These are phyloP conservation scores for Boletus calvinii DNA, from an alignment of 1,284 basidiomycete genomes.

Conservation along the genomic window DNA sequence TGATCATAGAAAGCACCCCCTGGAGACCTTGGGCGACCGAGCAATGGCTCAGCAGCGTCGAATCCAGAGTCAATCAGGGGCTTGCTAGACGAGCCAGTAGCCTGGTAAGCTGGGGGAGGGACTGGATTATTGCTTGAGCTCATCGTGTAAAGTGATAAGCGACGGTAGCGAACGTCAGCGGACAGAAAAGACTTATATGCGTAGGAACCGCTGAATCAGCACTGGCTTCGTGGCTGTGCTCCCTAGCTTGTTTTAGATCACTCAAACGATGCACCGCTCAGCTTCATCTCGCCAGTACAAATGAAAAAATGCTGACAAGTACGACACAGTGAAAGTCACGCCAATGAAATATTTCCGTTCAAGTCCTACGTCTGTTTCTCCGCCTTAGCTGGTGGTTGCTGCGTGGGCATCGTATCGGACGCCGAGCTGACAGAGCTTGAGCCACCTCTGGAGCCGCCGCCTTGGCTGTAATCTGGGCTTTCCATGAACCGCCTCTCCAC, in stretches of 20 bases:
- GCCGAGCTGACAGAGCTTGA: conserved; percentile 8
- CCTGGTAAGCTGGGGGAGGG: conserved; percentile 54
- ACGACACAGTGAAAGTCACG: background rate
- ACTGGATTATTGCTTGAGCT: conserved; percentile 43
- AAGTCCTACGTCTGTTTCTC: conserved; percentile 6
- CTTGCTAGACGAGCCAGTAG: conserved; percentile 37
- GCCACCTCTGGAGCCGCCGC: conserved; percentile 4
- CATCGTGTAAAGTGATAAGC: conserved; percentile 28
- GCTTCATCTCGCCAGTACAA: background rate
- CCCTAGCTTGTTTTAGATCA: conserved; percentile 1
- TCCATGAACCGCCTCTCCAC: conserved; percentile 23
- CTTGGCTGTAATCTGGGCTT: conserved; percentile 32
- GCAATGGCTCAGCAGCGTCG: conserved; percentile 45
- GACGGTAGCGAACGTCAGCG: conserved; percentile 4
- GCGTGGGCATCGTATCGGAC: conserved; percentile 16
- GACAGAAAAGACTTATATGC: conserved; percentile 8
- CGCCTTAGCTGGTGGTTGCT: conserved; percentile 4
- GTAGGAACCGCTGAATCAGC: conserved; percentile 28
- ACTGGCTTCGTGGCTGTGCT: conserved; percentile 22
- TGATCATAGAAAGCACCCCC: conserved; percentile 64
- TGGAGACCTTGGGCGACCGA: conserved; percentile 44
- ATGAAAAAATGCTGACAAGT: background rate
- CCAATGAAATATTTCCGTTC: background rate
- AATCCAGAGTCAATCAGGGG: conserved; percentile 31
- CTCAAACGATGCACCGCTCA: background rate